phyloP scores from a whole-genome alignment of 2,329 filamentous ascomycete species.

The Fusarium fujikuroi region DNA sequence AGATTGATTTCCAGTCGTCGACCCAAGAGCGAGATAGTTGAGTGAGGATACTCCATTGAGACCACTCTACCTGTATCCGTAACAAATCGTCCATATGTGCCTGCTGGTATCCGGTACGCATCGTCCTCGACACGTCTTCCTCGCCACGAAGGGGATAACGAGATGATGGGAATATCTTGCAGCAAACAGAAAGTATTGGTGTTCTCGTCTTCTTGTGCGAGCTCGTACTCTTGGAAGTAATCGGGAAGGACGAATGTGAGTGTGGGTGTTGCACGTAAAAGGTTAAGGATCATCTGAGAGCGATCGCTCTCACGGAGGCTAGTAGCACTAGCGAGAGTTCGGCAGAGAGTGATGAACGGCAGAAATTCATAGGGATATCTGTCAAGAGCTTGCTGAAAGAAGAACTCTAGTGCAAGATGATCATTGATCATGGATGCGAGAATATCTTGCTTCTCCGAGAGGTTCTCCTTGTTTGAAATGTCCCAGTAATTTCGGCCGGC shows the following conservation, averaged over 20 bases:
- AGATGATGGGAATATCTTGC: constrained; percentile 72
- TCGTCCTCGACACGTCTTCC: constrained; percentile 58
- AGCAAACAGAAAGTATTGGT: constrained; percentile 79
- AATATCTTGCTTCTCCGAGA: constrained; percentile 49
- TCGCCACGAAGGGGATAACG: constrained; percentile 57
- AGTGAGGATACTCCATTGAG: constrained; percentile 81
- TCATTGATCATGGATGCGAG: constrained; percentile 51
- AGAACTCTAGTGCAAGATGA: constrained; percentile 63
- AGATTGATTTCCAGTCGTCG: constrained; percentile 77
- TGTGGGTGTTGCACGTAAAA: constrained; percentile 75
- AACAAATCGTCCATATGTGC: constrained; percentile 77
- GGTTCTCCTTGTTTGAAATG: constrained; percentile 52
- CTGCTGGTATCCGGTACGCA: constrained; percentile 70
- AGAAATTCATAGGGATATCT: constrained; percentile 88
- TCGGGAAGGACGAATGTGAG: constrained; percentile 82
- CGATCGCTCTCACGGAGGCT: constrained; percentile 47
- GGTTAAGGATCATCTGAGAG: constrained; percentile 66
- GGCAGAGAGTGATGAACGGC: constrained; percentile 79
- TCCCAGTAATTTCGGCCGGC: constrained; percentile 66
- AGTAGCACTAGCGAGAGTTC: constrained; percentile 63
- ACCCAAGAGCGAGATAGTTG: constrained; percentile 81
- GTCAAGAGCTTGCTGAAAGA: constrained; percentile 74
- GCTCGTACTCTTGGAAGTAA: constrained; percentile 78
- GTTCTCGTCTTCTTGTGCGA: constrained; percentile 87
- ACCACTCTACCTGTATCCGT: constrained; percentile 82